A percentile compares a stretch with the other conserved stretches of the same genome.
Conservation (phyloP, 345 rosid species). For the Anastatica hierochuntica region DNA sequence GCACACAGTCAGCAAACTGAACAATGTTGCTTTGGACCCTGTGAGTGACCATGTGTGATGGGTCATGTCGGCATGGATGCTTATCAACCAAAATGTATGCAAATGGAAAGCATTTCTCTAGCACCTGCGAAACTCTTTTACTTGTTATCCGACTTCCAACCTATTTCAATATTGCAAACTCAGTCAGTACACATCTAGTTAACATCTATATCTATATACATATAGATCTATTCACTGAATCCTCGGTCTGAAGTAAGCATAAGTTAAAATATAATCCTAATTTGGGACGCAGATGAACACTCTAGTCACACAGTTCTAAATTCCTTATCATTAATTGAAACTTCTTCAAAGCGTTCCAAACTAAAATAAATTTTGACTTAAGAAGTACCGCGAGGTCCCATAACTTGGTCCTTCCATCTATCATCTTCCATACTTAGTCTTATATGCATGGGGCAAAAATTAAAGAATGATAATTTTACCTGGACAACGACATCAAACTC, state of each 20-base stretch:
- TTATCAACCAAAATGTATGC: conserved; percentile 68
- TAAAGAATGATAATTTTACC: conserved; percentile 34
- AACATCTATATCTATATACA: background rate
- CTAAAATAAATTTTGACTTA: background rate
- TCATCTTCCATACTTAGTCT: conserved; percentile 1
- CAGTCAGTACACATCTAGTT: conserved; percentile 4
- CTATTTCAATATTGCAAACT: conserved; percentile 35
- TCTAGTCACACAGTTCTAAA: conserved; percentile 3
- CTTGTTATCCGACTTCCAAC: conserved; percentile 90
- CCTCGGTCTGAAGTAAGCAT: background rate
- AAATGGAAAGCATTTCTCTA: conserved; percentile 60
- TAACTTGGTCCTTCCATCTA: background rate
- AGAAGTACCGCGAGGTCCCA: conserved; percentile 2
- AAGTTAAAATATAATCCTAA: background rate
- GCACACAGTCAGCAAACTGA: conserved; percentile 51
- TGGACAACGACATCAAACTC: conserved; percentile 68
- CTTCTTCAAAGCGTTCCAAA: background rate
- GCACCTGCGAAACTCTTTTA: conserved; percentile 67
- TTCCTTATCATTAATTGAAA: background rate
- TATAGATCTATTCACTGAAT: background rate
- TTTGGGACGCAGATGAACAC: background rate
- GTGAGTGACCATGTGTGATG: conserved; percentile 83
- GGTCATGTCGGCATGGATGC: conserved; percentile 87
- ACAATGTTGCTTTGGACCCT: conserved; percentile 65
- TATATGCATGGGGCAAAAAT: conserved; percentile 7